Percentiles rank a stretch among this genome's conserved stretches.
Evolutionary conservation across 352 stramenopile species (phyloP).

Genomic region (Phytophthora parvispora): DNA sequence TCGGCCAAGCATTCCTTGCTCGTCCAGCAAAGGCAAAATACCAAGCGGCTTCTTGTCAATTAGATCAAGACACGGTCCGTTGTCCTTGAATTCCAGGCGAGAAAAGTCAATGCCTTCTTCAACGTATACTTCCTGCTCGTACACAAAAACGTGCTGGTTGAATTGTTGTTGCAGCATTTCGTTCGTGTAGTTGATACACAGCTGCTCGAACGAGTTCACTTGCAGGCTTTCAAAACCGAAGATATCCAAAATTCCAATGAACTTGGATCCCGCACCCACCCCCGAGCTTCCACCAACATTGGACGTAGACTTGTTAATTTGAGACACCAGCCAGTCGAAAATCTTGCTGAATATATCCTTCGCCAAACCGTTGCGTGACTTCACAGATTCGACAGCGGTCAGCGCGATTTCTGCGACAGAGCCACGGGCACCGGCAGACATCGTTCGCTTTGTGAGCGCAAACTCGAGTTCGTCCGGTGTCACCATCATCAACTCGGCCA

Average conservation of each 20-base stretch:
- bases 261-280: constrained; percentile 54
- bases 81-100: constrained; percentile 94
- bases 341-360: constrained; percentile 98
- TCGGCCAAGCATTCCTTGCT: constrained; percentile 96
- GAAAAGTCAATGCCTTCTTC: constrained; percentile 96
- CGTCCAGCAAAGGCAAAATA: constrained; percentile 96
- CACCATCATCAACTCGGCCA: constrained; percentile 91
- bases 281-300: constrained; percentile 54
- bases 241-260: constrained; percentile 98
- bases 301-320: constrained; percentile 94
- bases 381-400: constrained; percentile 82
- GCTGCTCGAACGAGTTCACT: constrained; percentile 96
- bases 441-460: constrained; percentile 90
- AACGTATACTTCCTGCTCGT: constrained; percentile 98
- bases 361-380: constrained; percentile 95
- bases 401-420: constrained; percentile 90
- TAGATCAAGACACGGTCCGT: constrained; percentile 93
- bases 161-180: constrained; percentile 97
- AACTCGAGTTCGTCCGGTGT: constrained; percentile 87
- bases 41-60: constrained; percentile 95
- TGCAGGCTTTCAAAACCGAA: constrained; percentile 98
- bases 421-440: constrained; percentile 86
- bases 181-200: constrained; percentile 98
- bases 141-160: constrained; percentile 98
- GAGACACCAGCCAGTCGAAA: constrained; percentile 97